Conservation (phyloP, 139 green algal species). For the Micractinium conductrix region DNA sequence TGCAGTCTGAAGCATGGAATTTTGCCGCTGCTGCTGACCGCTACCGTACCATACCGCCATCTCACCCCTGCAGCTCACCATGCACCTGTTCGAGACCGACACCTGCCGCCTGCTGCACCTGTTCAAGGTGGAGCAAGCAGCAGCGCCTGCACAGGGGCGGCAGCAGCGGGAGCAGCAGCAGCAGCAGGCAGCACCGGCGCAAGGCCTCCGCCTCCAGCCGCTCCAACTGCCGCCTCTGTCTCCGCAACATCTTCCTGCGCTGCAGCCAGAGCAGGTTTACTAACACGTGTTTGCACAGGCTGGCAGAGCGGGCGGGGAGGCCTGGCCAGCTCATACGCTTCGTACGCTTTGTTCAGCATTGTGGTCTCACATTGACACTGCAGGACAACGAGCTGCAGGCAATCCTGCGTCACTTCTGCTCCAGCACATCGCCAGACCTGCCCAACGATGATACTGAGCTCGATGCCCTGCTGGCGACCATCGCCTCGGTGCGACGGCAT, state of each 20-base stretch:
- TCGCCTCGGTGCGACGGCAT: neutral
- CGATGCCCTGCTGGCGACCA: neutral
- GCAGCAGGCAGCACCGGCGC: too few relatives aligned
- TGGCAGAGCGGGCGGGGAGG: too few relatives aligned
- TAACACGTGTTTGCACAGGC: too few relatives aligned
- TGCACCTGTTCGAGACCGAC: neutral
- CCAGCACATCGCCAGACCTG: neutral
- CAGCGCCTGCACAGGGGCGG: neutral
- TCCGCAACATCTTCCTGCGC: too few relatives aligned
- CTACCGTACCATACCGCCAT: neutral
- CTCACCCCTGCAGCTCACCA: neutral
- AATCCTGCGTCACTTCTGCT: neutral
- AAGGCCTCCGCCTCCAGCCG: too few relatives aligned
- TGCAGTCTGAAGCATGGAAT: neutral
- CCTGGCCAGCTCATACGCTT: too few relatives aligned
- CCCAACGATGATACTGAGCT: neutral
- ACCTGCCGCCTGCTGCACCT: neutral
- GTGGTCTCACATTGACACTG: too few relatives aligned
- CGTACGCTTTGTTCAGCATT: too few relatives aligned
- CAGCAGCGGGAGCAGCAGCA: neutral
- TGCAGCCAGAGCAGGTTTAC: too few relatives aligned
- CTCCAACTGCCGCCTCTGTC: too few relatives aligned
- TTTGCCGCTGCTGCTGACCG: neutral
- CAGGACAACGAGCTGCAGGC: neutral
- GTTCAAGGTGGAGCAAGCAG: neutral